Evolutionary conservation across 2,329 filamentous ascomycete genomes (phyloP), one percentile per base, ranked within the genome.

Genomic region (Ophiocordyceps polyrhachis-furcata): DNA sequence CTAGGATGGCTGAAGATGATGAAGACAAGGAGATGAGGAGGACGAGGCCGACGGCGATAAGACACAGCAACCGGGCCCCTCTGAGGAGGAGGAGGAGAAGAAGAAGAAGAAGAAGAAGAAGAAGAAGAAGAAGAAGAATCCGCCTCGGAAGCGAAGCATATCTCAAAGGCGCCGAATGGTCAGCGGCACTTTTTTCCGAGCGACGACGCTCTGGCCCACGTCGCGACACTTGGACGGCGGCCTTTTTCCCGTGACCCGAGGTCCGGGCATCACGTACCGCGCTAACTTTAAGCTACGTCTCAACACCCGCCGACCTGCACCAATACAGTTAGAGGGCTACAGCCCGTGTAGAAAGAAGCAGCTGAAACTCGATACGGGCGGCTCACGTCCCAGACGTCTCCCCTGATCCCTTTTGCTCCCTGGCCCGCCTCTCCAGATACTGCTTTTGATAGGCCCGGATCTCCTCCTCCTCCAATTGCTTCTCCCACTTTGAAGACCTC

Each of bases 381-480:
- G 31, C 11, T 38, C n/a, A 38, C 35, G 35, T 19, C 35, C 35
- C 35, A 11, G 35, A 38, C 17, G 35, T 8, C 35, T n/a, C 31
- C 31, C 31, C 31, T 6, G 17, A 40, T 8, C n/a, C 19, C 42
- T 19, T 43, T 19, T 35, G 42, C 42, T 21, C 21, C 32, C 19
- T 15, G 44, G 44, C 55, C 50, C 47, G 55, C 52, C 52, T 40
- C 43, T 48, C 49, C 40, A 46, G 38, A 43, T 56, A 55, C 47
- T 47, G 35, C 35, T 38, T 19, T 17, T 38, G 35, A 19, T 38
- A 38, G 2, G 35, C 49, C 23, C 43, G 42, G 35, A 48, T 49
- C 46, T 62, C 57, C 43, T 58, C 54, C 43, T 55, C 50, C 38
- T 61, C 56, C 42, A 56, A 53, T 40, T 55, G 51, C 47, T 51